Evolutionary conservation across 2,329 filamentous ascomycete genomes (phyloP), one percentile per base, ranked within the genome.

Genomic region (Drechslerella coelobrocha): DNA sequence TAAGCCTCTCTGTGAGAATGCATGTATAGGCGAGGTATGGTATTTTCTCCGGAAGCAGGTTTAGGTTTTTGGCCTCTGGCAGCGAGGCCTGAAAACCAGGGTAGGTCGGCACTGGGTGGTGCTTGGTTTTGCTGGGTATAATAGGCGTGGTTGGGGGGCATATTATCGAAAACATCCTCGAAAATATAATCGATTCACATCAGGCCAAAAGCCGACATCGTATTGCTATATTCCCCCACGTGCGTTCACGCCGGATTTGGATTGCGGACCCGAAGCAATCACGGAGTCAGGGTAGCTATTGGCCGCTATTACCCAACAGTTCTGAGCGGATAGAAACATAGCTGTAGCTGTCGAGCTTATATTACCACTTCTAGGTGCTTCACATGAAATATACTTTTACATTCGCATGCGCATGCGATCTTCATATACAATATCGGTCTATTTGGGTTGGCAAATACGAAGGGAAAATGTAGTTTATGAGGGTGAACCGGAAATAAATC

Each of bases 161-260:
- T 19, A 45, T 19, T 8, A 23, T 19, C 41, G 4, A 19, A 5
- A 45, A 19, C 19, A 45, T 19, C n/a, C 14, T 9, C 41, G 19
- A 19, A 39, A 9, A 17, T 45, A 19, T n/a, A 19, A 23, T 19
- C 19, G 10, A 19, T 14, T 21, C 57, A 17, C 29, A 51, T 55
- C 61, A 50, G 34, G 41, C 61, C 56, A 61, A 50, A 52, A 41
- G 31, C 34, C 48, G 27, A 68, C 56, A 52, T 43, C 10, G 31
- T 50, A 41, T 57, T 53, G 56, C 54, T 51, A 54, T 51, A 55
- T 56, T 54, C 56, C 65, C 56, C 65, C 65, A 69, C 52, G 57
- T 47, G 57, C 34, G 23, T 37, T 21, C 41, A 27, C 26, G 21
- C 47, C 34, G 56, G 50, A 45, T 45, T 45, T 45, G 27, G 56